A percentile compares a stretch with the other conserved stretches of the same genome.
Conservation (phyloP, 495 filamentous ascomycete genomes). For the Penicillium herquei region DNA sequence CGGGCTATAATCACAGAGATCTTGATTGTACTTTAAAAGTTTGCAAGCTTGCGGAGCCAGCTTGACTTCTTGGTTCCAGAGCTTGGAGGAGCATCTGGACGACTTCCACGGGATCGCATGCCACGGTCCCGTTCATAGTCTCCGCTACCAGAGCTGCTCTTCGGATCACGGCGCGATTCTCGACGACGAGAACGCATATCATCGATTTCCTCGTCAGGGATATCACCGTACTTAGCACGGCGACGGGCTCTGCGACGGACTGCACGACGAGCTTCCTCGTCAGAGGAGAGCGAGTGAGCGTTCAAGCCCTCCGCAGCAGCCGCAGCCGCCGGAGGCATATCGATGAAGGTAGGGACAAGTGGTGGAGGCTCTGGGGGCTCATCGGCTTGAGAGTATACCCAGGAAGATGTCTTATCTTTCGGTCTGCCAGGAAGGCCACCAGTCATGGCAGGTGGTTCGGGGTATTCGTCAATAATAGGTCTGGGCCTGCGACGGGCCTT, state of each 20-base stretch:
- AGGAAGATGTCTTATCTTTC: conserved; percentile 57
- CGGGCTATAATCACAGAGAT: too few species aligned
- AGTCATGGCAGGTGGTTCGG: conserved; percentile 24
- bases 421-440: conserved; percentile 22
- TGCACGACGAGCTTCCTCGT: conserved; percentile 40
- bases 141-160: conserved; percentile 42
- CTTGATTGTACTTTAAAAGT: neutral
- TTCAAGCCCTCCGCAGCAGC: conserved; percentile 18
- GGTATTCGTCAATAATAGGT: conserved; percentile 11
- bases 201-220: conserved; percentile 42
- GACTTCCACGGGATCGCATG: conserved; percentile 33
- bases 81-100: conserved; percentile 24
- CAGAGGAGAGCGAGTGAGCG: conserved; percentile 40
- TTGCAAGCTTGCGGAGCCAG: conserved; percentile 50
- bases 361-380: conserved; percentile 60
- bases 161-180: conserved; percentile 34
- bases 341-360: conserved; percentile 53
- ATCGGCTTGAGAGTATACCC: conserved; percentile 55
- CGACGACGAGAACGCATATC: conserved; percentile 32
- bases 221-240: conserved; percentile 39
- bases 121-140: conserved; percentile 45
- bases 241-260: conserved; percentile 36
- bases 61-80: conserved; percentile 40
- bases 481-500: conserved; percentile 32
- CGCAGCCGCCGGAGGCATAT: conserved; percentile 41